Percentiles rank a stretch among this genome's conserved stretches.
phyloP scores from a whole-genome alignment of 176 grass and related monocot genomes.

The Urochloa ruziziensis region DNA sequence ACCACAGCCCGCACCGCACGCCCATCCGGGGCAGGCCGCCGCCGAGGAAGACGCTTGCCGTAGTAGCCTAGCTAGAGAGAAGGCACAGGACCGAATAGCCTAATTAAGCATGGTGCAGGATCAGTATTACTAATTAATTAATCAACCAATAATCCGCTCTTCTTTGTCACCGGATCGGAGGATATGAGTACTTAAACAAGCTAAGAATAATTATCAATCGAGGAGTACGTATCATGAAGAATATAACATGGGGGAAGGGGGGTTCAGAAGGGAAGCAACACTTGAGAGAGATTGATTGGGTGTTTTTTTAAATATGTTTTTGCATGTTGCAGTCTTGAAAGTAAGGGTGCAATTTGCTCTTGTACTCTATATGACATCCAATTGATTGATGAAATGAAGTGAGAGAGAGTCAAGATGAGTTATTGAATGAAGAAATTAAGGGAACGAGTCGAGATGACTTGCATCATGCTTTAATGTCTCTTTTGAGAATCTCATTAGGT shows the following conservation, averaged over 20 bases:
- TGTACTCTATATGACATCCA: conserved; percentile 11
- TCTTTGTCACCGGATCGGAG: neutral
- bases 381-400: neutral
- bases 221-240: neutral
- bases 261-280: neutral
- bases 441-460: neutral
- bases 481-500: neutral
- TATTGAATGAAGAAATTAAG: neutral
- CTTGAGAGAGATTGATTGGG: neutral
- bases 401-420: neutral
- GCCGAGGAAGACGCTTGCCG: conserved; percentile 38
- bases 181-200: neutral
- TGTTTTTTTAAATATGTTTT: neutral
- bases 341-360: neutral
- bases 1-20: conserved; percentile 20
- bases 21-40: conserved; percentile 17
- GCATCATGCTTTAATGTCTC: neutral
- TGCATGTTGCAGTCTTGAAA: conserved; percentile 10
- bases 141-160: neutral
- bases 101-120: neutral
- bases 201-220: neutral
- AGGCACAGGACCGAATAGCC: neutral
- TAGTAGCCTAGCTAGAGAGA: conserved; percentile 18
- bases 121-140: neutral
- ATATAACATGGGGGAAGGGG: neutral